Conservation (phyloP, 371 early-diverging fungal species). For the Quaeritorhiza haematococci region DNA sequence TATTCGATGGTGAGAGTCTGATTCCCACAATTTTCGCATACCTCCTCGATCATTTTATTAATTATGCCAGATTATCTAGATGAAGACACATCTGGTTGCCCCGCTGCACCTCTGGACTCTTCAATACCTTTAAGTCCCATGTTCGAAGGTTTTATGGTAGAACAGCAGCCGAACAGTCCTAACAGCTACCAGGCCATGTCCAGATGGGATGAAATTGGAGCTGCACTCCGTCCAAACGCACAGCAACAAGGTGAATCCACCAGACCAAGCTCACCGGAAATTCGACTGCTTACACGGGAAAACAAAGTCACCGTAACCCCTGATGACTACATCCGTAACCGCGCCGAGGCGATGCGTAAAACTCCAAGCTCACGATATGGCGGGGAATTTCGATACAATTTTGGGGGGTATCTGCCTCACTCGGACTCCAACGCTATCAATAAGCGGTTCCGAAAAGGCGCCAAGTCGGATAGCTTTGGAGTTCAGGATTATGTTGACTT, state of each 20-base stretch:
- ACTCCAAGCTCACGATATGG: constrained; percentile 31
- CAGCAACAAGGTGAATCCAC: constrained; percentile 7
- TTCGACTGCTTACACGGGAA: constrained; percentile 20
- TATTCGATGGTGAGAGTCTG: constrained; percentile 25
- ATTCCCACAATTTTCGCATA: background rate
- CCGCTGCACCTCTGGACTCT: constrained; percentile 37
- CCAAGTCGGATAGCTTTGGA: constrained; percentile 8
- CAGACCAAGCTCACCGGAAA: constrained; percentile 9
- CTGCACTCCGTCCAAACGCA: constrained; percentile 5
- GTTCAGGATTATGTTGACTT: constrained; percentile 34
- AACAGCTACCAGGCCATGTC: background rate
- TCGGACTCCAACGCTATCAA: background rate
- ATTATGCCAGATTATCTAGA: background rate
- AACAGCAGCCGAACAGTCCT: background rate
- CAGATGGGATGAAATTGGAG: background rate
- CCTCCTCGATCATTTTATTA: background rate
- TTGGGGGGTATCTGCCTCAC: constrained; percentile 46
- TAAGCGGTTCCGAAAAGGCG: background rate
- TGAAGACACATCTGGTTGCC: constrained; percentile 22
- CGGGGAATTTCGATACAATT: constrained; percentile 35
- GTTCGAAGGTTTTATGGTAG: constrained; percentile 23
- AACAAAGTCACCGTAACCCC: constrained; percentile 13
- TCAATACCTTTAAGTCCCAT: constrained; percentile 23
- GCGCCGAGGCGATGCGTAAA: constrained; percentile 34
- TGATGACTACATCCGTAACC: constrained; percentile 33